Evolutionary conservation across 306 rosid genomes (phyloP).

Genomic region (Fragaria vesca): DNA sequence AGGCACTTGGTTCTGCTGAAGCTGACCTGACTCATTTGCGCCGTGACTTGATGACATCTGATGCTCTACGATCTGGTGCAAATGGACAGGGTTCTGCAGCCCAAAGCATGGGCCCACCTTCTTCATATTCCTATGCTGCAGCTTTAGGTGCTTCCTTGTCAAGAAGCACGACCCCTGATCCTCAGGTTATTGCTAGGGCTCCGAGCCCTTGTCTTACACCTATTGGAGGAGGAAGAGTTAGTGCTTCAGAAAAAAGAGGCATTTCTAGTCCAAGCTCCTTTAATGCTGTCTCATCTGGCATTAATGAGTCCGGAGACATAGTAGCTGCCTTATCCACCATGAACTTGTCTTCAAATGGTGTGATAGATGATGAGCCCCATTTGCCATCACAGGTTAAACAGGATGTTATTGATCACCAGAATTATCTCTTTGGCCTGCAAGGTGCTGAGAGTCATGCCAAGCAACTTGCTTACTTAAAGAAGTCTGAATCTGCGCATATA

Average conservation of each 20-base stretch:
- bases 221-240: constrained; percentile 79
- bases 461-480: constrained; percentile 62
- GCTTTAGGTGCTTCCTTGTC: constrained; percentile 83
- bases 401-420: constrained; percentile 58
- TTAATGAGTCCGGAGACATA: constrained; percentile 66
- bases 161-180: constrained; percentile 92
- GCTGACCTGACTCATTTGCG: constrained; percentile 52
- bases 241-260: constrained; percentile 65
- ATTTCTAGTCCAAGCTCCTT: constrained; percentile 58
- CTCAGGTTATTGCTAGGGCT: constrained; percentile 79
- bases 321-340: constrained; percentile 74
- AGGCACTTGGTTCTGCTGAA: constrained; percentile 53
- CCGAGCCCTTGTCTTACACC: constrained; percentile 94
- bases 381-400: constrained; percentile 62
- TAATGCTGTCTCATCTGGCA: constrained; percentile 57
- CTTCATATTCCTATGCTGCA: constrained; percentile 84
- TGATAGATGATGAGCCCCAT: constrained; percentile 51
- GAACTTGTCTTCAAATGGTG: constrained; percentile 67
- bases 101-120: constrained; percentile 54
- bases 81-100: constrained; percentile 65
- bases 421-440: constrained; percentile 71
- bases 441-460: constrained; percentile 69
- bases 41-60: constrained; percentile 48
- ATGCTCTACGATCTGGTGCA: constrained; percentile 48
- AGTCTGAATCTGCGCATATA: constrained; percentile 60